These are phyloP conservation scores for Trametes cinnabarina DNA, from an alignment of 768 basidiomycete species.

Conservation along the genomic window DNA sequence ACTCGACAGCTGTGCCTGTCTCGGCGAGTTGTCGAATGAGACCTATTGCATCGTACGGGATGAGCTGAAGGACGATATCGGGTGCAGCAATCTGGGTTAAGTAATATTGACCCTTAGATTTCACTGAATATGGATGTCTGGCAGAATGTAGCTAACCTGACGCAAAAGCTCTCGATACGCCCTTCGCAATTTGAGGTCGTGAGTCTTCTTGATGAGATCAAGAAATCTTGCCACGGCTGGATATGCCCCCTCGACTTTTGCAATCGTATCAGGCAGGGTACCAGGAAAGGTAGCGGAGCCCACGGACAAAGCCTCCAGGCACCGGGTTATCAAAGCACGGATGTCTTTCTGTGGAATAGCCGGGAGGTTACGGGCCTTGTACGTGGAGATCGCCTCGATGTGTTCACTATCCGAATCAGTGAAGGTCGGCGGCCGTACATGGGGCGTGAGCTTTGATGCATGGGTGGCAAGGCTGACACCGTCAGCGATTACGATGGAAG, in stretches of 20 bases:
- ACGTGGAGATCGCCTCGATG: not conserved
- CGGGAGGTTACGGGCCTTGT: not conserved
- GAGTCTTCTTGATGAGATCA: too few species aligned
- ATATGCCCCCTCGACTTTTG: too few species aligned
- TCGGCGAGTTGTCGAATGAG: not conserved
- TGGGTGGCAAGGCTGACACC: slow-evolving; percentile 13
- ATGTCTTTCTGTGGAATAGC: not conserved
- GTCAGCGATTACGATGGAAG: slow-evolving; percentile 17
- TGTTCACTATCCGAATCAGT: not conserved
- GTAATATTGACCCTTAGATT: too few species aligned
- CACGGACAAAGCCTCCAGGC: too few species aligned
- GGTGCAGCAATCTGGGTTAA: slow-evolving; percentile 14
- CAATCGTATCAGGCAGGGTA: too few species aligned
- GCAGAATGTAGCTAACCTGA: too few species aligned
- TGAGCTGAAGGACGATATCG: slow-evolving; percentile 15
- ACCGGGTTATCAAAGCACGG: not conserved
- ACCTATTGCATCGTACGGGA: not conserved
- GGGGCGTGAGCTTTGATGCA: not conserved
- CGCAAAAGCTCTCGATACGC: not conserved
- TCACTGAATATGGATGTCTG: too few species aligned
- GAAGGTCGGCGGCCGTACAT: not conserved
- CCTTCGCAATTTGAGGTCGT: too few species aligned
- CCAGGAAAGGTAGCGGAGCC: too few species aligned
- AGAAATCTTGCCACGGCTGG: too few species aligned
- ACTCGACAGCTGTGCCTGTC: not conserved